Evolutionary conservation across 768 basidiomycete species (phyloP), one percentile per base, ranked within the genome.

Genomic region (Tulasnella sp.): DNA sequence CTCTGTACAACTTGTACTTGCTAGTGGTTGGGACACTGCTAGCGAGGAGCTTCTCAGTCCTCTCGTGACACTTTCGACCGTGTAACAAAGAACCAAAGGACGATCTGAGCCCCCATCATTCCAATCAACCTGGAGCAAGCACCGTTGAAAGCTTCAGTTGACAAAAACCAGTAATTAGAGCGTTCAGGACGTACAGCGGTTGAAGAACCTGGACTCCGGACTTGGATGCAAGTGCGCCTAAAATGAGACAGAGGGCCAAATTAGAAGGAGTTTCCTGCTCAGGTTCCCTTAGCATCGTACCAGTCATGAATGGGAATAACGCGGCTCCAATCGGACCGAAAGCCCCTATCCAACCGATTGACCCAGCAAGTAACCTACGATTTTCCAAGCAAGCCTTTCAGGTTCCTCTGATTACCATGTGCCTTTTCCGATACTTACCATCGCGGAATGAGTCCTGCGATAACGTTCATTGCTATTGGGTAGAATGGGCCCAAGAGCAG

Each of bases 191-290:
- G 81, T 78, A 91, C 90, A 91, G 81, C 6, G 90, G 90, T 78
- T 90, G 89, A 76, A 91, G 80, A 78, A 85, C 87, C 74, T 84
- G 83, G 67, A 91, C 91, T 0, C 87, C 91, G 54, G 88, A 87
- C 77, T 85, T 88, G 36, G 85, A 85, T 7, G 92, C 87, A 38
- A 93, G 85, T 2, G 89, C 86, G 36, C 75, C 75, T 76, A 17
- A 1, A 45, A 75, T n/a, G 0, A 37, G 36, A 29, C n/a, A 6
- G 36, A 17, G 22, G 12, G 36, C 19, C 38, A 19, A 58, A 19
- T n/a, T n/a, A 49, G 0, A 49, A 0, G 19, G 19, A n/a, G 22
- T n/a, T n/a, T 67, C 0, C 1, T 1, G 17, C 6, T 31, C 12
- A 67, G 2, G 9, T 5, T 6, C 6, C 7, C 31, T 4, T 17